These are phyloP conservation scores for Tuber umbilicatum DNA, from an alignment of 495 filamentous ascomycete genomes.

Conservation along the genomic window DNA sequence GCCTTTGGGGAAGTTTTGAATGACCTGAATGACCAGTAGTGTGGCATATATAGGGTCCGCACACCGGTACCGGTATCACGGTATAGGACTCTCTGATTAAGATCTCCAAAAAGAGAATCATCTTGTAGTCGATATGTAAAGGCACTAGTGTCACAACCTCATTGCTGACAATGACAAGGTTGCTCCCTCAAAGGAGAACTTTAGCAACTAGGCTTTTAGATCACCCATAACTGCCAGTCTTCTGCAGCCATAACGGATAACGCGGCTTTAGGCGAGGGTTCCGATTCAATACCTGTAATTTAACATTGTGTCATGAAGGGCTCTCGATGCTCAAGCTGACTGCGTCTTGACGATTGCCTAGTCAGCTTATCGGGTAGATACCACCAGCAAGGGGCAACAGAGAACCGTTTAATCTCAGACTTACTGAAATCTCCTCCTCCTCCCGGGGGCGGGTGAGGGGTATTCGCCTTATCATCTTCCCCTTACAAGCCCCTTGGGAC, in stretches of 20 bases:
- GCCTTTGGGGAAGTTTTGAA: not conserved
- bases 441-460: not conserved
- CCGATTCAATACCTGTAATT: not conserved
- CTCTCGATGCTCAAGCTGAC: not conserved
- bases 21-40: not conserved
- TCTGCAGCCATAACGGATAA: not conserved
- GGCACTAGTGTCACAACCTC: not conserved
- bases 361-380: not conserved
- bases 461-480: not conserved
- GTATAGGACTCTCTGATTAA: not conserved
- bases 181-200: not conserved
- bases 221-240: not conserved
- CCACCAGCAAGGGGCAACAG: not conserved
- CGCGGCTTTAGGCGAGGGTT: not conserved
- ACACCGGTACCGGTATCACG: too few relatives aligned
- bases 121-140: not conserved
- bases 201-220: not conserved
- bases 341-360: not conserved
- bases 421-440: not conserved
- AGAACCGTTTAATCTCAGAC: not conserved
- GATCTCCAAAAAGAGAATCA: not conserved
- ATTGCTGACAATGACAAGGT: not conserved
- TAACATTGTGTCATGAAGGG: not conserved
- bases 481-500: not conserved
- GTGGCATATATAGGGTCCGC: not conserved